Evolutionary conservation across 306 rosid species (phyloP), one percentile per base, ranked within the genome.

Genomic region (Dryas octopetala): DNA sequence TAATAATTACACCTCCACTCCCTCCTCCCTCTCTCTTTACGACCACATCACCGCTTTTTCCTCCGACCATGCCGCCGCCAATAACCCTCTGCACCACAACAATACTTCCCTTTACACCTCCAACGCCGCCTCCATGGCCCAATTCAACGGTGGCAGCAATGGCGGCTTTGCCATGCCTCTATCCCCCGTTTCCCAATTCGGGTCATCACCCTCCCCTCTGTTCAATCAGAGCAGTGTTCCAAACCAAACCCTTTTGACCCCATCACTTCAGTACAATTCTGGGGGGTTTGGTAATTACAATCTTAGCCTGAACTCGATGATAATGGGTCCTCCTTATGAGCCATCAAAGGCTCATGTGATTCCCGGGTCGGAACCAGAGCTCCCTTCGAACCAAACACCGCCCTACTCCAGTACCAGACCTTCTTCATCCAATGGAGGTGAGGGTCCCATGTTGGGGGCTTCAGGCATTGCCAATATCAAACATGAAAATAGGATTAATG

Each of bases 301-400:
- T 68, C 62, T 52, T 38, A 74, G 73, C 71, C 50, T 75, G 4
- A 74, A 74, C 68, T 63, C 83, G 5, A 48, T 60, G 73, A 45
- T 60, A 4, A 46, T 71, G 15, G 79, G 71, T 5, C 49, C 89
- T 58, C 62, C 86, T 4, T 83, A 41, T 69, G 84, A 78, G 19
- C 78, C 86, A 7, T 4, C 49, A 8, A 9, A 52, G 76, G 60
- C 68, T n/a, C 38, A 32, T 32, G 43, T 77, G 59, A 51, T 65
- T 41, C 62, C 50, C 1, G 80, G 73, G 5, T 61, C 74, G 59
- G 75, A 23, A 32, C 55, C 80, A 7, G 92, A 90, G 73, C 83
- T 79, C 54, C 88, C 94, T 85, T 84, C 88, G n/a, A 84, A 68
- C 89, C 91, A 83, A 83, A 84, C 88, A 12, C 73, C 77, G 2